Conservation (phyloP, 2,329 filamentous ascomycete genomes). For the Pestalotiopsis sp. region DNA sequence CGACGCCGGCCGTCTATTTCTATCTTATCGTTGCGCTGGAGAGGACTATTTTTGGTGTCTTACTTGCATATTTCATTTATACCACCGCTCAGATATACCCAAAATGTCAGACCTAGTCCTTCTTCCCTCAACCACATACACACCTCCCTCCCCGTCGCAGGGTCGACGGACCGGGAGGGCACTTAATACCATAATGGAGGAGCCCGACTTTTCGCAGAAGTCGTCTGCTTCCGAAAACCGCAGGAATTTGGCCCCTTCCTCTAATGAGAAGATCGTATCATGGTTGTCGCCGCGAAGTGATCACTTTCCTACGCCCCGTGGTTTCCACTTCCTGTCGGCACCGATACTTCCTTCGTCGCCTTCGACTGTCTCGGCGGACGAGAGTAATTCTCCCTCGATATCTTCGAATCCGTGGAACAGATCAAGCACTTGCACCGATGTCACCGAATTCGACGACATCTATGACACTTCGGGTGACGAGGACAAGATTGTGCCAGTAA, state of each 20-base stretch:
- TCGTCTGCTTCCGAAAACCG: conserved; percentile 26
- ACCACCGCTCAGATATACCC: conserved; percentile 16
- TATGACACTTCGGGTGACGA: conserved; percentile 87
- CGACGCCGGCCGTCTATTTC: conserved; percentile 33
- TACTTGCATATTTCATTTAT: conserved; percentile 21
- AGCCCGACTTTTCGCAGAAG: conserved; percentile 40
- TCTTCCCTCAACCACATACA: conserved; percentile 42
- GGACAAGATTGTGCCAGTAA: conserved; percentile 47
- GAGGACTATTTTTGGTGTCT: conserved; percentile 20
- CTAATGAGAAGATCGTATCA: conserved; percentile 53
- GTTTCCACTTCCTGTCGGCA: conserved; percentile 63
- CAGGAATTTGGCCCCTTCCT: conserved; percentile 28
- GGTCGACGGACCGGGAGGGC: conserved; percentile 51
- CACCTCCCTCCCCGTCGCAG: conserved; percentile 53
- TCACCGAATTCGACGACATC: conserved; percentile 79
- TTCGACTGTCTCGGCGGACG: conserved; percentile 53
- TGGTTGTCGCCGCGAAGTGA: conserved; percentile 62
- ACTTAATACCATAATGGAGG: conserved; percentile 69
- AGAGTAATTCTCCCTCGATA: conserved; percentile 45
- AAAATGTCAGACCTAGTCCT: conserved; percentile 49
- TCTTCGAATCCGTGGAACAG: conserved; percentile 64
- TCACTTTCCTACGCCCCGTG: conserved; percentile 73
- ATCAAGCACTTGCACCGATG: conserved; percentile 61
- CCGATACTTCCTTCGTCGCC: conserved; percentile 63
- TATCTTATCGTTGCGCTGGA: conserved; percentile 17